These are phyloP conservation scores for Ceratocystis lukuohia DNA, from an alignment of 2,329 filamentous ascomycete genomes.

Conservation along the genomic window DNA sequence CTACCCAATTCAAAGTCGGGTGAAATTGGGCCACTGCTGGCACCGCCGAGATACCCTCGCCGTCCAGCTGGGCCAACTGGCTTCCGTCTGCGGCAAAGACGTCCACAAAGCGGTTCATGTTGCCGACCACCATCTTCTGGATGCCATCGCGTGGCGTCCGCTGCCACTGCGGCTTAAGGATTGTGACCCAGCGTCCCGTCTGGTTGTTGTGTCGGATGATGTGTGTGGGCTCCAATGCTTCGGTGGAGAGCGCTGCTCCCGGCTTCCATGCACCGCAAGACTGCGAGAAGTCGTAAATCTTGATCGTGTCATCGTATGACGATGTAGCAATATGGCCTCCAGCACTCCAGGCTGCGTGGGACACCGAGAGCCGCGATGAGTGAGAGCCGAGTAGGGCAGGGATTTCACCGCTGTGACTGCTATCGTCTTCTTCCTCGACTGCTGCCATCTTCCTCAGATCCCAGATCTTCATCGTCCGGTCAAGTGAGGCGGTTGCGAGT, in stretches of 20 bases:
- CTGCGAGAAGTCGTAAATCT: conserved; percentile 68
- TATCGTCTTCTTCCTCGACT: conserved; percentile 41
- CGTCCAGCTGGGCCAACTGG: conserved; percentile 76
- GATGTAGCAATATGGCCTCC: conserved; percentile 80
- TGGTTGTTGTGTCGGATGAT: conserved; percentile 83
- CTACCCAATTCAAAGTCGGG: conserved; percentile 77
- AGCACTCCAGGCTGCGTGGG: conserved; percentile 79
- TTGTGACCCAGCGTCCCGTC: conserved; percentile 87
- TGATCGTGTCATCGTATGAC: conserved; percentile 89
- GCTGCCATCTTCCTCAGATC: conserved; percentile 69
- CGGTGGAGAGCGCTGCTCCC: conserved; percentile 43
- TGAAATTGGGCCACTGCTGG: conserved; percentile 89
- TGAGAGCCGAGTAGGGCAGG: conserved; percentile 71
- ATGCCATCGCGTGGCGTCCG: conserved; percentile 60
- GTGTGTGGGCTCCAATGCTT: conserved; percentile 54
- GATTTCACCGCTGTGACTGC: conserved; percentile 32
- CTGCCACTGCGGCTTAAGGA: conserved; percentile 76
- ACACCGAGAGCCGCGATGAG: conserved; percentile 69
- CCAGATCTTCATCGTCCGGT: conserved; percentile 84
- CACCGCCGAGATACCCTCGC: conserved; percentile 85
- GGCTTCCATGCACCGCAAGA: conserved; percentile 42
- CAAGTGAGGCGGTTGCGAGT: conserved; percentile 76
- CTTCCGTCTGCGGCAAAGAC: conserved; percentile 71
- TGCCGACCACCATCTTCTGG: conserved; percentile 82
- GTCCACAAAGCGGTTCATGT: conserved; percentile 96